These are phyloP conservation scores for Apiosordaria backusii DNA, from an alignment of 495 filamentous ascomycete genomes.

Conservation along the genomic window DNA sequence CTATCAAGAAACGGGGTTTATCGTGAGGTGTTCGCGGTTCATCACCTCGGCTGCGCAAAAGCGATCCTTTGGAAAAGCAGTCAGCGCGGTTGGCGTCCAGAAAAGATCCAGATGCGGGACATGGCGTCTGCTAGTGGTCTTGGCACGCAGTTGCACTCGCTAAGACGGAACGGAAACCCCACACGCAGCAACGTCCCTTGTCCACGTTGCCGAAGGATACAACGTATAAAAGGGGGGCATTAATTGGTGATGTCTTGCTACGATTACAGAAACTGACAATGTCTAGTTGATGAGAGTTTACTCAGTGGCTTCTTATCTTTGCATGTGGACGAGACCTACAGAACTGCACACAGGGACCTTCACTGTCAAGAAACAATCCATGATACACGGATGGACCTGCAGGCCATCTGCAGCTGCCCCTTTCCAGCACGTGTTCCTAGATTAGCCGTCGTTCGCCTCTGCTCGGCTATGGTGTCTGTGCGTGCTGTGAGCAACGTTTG, in stretches of 20 bases:
- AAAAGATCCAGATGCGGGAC: constrained; percentile 14
- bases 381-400: not conserved
- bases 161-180: not conserved
- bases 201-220: not conserved
- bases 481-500: not conserved
- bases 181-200: not conserved
- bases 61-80: not conserved
- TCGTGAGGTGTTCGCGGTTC: not conserved
- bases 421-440: not conserved
- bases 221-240: not conserved
- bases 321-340: not conserved
- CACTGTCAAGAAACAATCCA: not conserved
- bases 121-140: constrained; percentile 9
- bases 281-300: no score
- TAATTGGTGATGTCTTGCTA: not conserved
- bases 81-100: not conserved
- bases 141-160: not conserved
- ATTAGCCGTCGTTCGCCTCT: not conserved
- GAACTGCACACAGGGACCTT: no score
- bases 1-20: not conserved
- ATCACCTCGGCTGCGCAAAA: not conserved
- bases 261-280: not conserved
- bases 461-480: not conserved
- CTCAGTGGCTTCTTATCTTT: not conserved
- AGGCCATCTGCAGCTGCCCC: not conserved